Conservation (phyloP, 106 monocot genomes). For the Dactylorhiza incarnata region DNA sequence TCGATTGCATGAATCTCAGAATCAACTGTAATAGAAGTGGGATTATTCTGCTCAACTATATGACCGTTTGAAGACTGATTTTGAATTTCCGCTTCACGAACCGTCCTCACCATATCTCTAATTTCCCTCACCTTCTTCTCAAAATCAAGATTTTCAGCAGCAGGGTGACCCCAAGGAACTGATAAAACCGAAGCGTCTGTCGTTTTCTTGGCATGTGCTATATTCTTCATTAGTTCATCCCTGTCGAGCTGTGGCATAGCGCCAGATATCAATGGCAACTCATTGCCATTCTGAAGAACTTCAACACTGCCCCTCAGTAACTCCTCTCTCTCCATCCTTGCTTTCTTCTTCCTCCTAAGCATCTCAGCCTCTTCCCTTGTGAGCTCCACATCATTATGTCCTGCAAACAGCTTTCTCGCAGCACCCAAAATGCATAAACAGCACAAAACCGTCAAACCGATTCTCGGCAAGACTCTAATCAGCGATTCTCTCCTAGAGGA, state of each 20-base stretch:
- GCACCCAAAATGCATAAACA: conserved; percentile 31
- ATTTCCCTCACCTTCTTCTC: conserved; percentile 48
- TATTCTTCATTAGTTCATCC: conserved; percentile 42
- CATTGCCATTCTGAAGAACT: conserved; percentile 27
- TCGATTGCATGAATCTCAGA: not conserved
- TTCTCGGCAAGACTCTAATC: conserved; percentile 18
- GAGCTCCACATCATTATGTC: conserved; percentile 23
- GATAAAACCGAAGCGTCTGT: conserved; percentile 6
- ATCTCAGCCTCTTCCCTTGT: conserved; percentile 53
- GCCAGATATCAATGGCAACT: conserved; percentile 8
- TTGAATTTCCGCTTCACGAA: conserved; percentile 32
- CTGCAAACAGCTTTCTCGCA: conserved; percentile 19
- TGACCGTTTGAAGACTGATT: conserved; percentile 14
- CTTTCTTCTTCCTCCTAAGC: conserved; percentile 71
- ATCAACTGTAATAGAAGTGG: not conserved
- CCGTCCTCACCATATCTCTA: conserved; percentile 51
- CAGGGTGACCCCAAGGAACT: not conserved
- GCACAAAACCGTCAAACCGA: conserved; percentile 27
- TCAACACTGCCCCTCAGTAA: conserved; percentile 35
- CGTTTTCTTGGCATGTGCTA: conserved; percentile 21
- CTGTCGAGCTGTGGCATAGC: conserved; percentile 52
- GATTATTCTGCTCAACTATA: conserved; percentile 9
- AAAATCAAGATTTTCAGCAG: conserved; percentile 23
- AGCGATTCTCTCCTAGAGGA: conserved; percentile 1
- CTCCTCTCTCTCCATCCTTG: conserved; percentile 40